phyloP scores from a whole-genome alignment of 176 grass and related monocot genomes.

The Tuctoria greenei region DNA sequence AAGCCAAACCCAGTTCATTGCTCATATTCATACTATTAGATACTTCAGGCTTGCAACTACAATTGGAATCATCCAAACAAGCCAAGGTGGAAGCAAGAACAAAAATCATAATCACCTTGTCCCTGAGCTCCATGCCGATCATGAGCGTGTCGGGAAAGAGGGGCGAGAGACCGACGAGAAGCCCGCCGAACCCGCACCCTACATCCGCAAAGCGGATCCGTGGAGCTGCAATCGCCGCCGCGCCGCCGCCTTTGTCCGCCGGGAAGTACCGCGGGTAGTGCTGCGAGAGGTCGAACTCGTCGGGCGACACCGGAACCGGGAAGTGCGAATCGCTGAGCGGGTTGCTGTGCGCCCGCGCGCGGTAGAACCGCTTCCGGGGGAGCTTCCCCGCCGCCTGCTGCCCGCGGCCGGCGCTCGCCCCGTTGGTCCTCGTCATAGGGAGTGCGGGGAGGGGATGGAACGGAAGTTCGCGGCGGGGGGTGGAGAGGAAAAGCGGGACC shows the following conservation, averaged over 20 bases:
- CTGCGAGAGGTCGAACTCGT: conserved; percentile 59
- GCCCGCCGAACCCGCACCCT: conserved; percentile 70
- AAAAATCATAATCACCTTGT: conserved; percentile 55
- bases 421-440: conserved; percentile 40
- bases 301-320: conserved; percentile 66
- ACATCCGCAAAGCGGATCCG: conserved; percentile 75
- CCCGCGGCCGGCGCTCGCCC: not conserved
- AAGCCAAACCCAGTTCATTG: not conserved
- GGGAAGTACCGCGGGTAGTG: conserved; percentile 76
- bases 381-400: conserved; percentile 44
- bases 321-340: conserved; percentile 97
- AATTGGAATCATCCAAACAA: not conserved
- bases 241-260: not conserved
- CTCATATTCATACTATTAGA: not conserved
- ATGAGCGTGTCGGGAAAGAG: conserved; percentile 83
- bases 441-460: not conserved
- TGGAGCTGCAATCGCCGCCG: not conserved
- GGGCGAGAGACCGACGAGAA: conserved; percentile 73
- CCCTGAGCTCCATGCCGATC: conserved; percentile 95
- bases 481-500: not conserved
- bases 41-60: not conserved
- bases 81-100: not conserved
- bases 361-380: conserved; percentile 81
- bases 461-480: not conserved
- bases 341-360: conserved; percentile 84